phyloP scores from a whole-genome alignment of 73 alveolate genomes.

The Uronychia binucleata region DNA sequence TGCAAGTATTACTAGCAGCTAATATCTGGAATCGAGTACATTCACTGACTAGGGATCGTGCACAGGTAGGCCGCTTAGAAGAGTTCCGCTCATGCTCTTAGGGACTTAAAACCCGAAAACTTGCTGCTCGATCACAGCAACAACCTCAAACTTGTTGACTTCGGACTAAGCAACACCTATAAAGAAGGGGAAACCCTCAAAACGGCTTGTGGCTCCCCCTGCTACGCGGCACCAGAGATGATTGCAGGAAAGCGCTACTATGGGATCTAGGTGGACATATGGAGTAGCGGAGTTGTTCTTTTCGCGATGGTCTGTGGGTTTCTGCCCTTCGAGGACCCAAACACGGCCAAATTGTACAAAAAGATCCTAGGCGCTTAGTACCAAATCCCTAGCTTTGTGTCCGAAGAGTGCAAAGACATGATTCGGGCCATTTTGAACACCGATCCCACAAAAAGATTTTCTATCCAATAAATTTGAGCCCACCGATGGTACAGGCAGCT shows the following conservation, averaged over 20 bases:
- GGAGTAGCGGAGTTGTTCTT: slow-evolving; percentile 82
- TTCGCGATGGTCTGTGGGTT: slow-evolving; percentile 88
- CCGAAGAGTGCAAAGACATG: slow-evolving; percentile 68
- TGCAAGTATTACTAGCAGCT: slow-evolving; percentile 77
- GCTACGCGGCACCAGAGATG: slow-evolving; percentile 91
- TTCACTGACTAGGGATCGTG: slow-evolving; percentile 77
- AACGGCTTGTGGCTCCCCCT: slow-evolving; percentile 86
- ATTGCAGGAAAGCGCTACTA: slow-evolving; percentile 69
- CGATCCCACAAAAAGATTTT: slow-evolving; percentile 84
- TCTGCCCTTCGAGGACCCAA: slow-evolving; percentile 80
- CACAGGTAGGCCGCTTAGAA: slow-evolving; percentile 82
- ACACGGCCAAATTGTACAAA: slow-evolving; percentile 70
- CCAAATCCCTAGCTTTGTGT: slow-evolving; percentile 59
- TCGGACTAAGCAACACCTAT: slow-evolving; percentile 72
- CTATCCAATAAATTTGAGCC: slow-evolving; percentile 78
- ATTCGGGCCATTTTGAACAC: slow-evolving; percentile 78
- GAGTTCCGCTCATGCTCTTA: slow-evolving; percentile 39
- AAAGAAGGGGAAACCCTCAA: slow-evolving; percentile 56
- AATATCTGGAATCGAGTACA: slow-evolving; percentile 83
- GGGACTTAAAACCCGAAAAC: slow-evolving; percentile 84
- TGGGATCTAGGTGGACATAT: slow-evolving; percentile 68
- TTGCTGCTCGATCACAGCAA: slow-evolving; percentile 65
- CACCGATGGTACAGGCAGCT: slow-evolving; percentile 93
- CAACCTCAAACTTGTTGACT: slow-evolving; percentile 71
- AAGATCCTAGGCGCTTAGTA: slow-evolving; percentile 64